Evolutionary conservation across 1,284 basidiomycete genomes (phyloP).

Genomic region (Sutorius eximius): DNA sequence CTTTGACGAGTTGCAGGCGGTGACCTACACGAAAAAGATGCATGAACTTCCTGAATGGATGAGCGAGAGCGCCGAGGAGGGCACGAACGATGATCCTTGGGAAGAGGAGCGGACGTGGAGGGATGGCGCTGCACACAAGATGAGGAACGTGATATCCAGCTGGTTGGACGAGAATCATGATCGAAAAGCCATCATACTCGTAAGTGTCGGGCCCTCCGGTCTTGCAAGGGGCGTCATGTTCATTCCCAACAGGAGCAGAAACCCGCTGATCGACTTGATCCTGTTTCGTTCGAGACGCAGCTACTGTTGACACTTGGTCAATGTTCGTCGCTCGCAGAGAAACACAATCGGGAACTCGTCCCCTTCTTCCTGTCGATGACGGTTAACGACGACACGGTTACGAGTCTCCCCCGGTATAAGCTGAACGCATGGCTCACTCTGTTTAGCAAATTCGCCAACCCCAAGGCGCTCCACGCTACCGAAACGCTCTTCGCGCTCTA

Average conservation of each 20-base stretch:
- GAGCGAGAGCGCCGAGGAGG: constrained; percentile 18
- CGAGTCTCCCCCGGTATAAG: constrained; percentile 51
- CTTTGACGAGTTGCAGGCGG: constrained; percentile 58
- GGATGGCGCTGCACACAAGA: constrained; percentile 67
- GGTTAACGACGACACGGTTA: constrained; percentile 36
- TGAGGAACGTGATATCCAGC: constrained; percentile 44
- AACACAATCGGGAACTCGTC: constrained; percentile 79
- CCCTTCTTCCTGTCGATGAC: constrained; percentile 71
- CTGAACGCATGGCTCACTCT: constrained; percentile 80
- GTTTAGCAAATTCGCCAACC: constrained; percentile 89
- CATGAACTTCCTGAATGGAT: constrained; percentile 19
- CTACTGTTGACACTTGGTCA: constrained; percentile 70
- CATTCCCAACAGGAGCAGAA: constrained; percentile 50
- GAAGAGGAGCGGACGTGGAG: constrained; percentile 75
- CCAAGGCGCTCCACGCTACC: constrained; percentile 79
- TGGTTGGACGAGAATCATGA: constrained; percentile 43
- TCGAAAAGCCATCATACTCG: constrained; percentile 36
- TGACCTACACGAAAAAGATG: constrained; percentile 10
- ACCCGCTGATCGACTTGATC: constrained; percentile 69
- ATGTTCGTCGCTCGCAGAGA: constrained; percentile 73
- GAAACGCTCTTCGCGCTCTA: constrained; percentile 71
- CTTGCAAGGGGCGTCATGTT: background rate
- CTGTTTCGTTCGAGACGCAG: constrained; percentile 76
- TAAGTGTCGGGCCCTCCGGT: constrained; percentile 21
- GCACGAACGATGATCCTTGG: constrained; percentile 44